These are phyloP conservation scores for Blastocystis sp. DNA, from an alignment of 352 stramenopile genomes.

Conservation along the genomic window DNA sequence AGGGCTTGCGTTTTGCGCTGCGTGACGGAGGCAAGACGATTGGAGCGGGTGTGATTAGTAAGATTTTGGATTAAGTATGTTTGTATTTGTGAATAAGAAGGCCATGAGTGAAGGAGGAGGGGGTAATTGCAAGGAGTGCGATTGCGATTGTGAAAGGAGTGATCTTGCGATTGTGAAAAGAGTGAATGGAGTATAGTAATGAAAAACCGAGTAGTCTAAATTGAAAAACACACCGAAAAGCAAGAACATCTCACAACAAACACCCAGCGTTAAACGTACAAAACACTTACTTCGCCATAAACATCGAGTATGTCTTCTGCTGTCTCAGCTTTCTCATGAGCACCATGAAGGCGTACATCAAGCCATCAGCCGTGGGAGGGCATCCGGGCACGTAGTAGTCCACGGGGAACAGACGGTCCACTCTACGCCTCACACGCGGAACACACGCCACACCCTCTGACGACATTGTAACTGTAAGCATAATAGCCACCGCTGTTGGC, in stretches of 20 bases:
- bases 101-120: too few species aligned
- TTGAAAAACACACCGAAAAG: neutral
- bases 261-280: conserved; percentile 41
- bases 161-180: too few species aligned
- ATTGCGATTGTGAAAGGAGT: too few species aligned
- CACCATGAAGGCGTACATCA: conserved; percentile 96
- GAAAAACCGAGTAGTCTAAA: too few species aligned
- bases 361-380: conserved; percentile 93
- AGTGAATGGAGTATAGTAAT: too few species aligned
- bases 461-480: conserved; percentile 96
- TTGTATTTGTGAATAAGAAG: too few species aligned
- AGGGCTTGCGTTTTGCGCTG: conserved; percentile 92
- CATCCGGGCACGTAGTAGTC: conserved; percentile 99
- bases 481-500: conserved; percentile 95
- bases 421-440: conserved; percentile 9
- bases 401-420: conserved; percentile 90
- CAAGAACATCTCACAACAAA: neutral
- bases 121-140: too few species aligned
- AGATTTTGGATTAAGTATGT: conserved; percentile 83
- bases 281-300: conserved; percentile 54
- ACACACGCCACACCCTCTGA: conserved; percentile 84
- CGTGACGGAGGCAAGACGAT: conserved; percentile 92
- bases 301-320: conserved; percentile 85
- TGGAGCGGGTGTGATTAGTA: conserved; percentile 90
- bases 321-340: conserved; percentile 99